A percentile compares a stretch with the other conserved stretches of the same genome.
Conservation (phyloP, 2,329 filamentous ascomycete genomes). For the Neonectria punicea region DNA sequence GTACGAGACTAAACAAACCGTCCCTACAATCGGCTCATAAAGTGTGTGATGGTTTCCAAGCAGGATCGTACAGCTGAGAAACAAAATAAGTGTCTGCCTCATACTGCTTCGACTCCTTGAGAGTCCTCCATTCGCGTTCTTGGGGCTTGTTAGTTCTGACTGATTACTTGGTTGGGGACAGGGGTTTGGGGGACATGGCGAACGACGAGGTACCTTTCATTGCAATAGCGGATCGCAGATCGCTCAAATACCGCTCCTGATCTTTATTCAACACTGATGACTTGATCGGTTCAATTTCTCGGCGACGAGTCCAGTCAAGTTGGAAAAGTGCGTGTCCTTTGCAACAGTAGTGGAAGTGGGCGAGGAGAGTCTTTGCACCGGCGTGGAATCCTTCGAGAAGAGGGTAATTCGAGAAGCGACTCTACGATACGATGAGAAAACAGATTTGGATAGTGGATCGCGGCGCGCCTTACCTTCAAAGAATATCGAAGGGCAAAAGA, state of each 20-base stretch:
- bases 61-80: neutral
- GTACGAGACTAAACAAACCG: neutral
- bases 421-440: neutral
- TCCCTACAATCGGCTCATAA: neutral
- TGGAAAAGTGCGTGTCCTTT: conserved; percentile 2
- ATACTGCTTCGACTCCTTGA: neutral
- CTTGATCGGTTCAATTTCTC: neutral
- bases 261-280: neutral
- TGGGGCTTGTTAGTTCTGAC: neutral
- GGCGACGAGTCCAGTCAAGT: neutral
- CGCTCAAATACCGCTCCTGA: neutral
- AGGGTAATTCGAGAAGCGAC: neutral
- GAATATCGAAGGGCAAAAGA: neutral
- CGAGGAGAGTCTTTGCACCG: neutral
- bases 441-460: neutral
- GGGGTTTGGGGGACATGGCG: neutral
- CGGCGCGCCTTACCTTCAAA: neutral
- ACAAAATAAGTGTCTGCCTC: neutral
- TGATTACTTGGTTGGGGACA: neutral
- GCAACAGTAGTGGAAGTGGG: conserved; percentile 3
- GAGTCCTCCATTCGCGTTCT: neutral
- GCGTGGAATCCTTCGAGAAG: neutral
- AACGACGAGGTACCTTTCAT: neutral
- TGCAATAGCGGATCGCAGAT: neutral
- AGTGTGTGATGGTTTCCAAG: neutral